Base-by-base conservation (phyloP, 2,329 filamentous ascomycete genomes). In the Sporothrix pseudoabietina region DNA sequence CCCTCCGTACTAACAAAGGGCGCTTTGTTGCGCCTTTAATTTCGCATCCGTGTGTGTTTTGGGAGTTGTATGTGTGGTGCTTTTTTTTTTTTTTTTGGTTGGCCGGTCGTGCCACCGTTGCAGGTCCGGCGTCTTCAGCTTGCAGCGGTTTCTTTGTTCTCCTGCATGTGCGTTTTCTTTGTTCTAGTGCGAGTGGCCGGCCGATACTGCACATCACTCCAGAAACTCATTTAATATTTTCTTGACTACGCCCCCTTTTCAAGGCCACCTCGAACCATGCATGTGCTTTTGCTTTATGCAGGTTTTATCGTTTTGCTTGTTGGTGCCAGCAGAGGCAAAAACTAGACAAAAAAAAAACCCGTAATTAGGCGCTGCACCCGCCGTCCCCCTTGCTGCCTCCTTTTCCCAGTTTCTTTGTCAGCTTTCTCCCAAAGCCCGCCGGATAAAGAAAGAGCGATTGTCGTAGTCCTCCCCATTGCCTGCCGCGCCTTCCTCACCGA, bases 111-210 rank as follows among this genome's bases (percentile, higher is more conserved):
- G 61, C 39, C 61, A 66, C 61, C 61, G 22, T 66, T 47, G 61
- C 39, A 47, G 61, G 39, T 44, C 61, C 61, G 61, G 61, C 47
- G 26, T 69, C 30, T 69, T 47, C 66, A 69, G 47, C 47, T 35
- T 52, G 47, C 30, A 52, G 47, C 19, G 8, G 8, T 69, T 69
- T 69, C 66, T 69, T 69, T 69, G 66, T 69, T 69, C 66, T 69
- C 66, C 30, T 69, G 47, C 66, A 69, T 69, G 47, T 39, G 9
- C 61, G 47, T 19, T 54, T 69, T 69, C 66, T 69, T 69, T 69
- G 66, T 69, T 35, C 47, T 8, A 22, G 30, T 19, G 44, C 26
- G 26, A 14, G n/a, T 49, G 63, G 14, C 26, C 8, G 14, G n/a
- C 65, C 39, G 19, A 68, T 52, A 35, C 35, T 68, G 65, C 65